phyloP scores from a whole-genome alignment of 225 moss, liverwort and hornwort species.

The Bryum argenteum region DNA sequence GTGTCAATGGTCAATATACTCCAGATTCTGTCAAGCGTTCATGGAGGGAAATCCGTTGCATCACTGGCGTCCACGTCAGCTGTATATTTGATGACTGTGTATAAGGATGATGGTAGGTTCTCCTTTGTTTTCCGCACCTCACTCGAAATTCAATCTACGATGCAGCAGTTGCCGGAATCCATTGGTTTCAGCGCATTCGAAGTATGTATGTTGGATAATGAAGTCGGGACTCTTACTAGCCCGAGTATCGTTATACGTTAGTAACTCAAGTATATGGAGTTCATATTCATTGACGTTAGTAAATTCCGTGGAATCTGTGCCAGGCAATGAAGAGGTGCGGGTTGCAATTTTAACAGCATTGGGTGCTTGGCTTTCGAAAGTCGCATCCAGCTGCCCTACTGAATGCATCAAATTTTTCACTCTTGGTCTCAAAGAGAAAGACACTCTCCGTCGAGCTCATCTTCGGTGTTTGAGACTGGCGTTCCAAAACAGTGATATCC shows the following conservation, averaged over 20 bases:
- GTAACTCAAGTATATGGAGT: slow-evolving; percentile 11
- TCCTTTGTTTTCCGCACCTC: slow-evolving; percentile 12
- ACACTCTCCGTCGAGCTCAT: slow-evolving; percentile 88
- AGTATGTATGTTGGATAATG: background rate
- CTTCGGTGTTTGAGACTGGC: slow-evolving; percentile 81
- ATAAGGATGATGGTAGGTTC: slow-evolving; percentile 90
- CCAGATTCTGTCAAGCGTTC: slow-evolving; percentile 63
- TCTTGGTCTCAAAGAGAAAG: slow-evolving; percentile 91
- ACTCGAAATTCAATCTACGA: background rate
- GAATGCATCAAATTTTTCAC: slow-evolving; percentile 66
- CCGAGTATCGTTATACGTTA: background rate
- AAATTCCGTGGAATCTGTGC: slow-evolving; percentile 8
- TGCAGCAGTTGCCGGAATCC: slow-evolving; percentile 7
- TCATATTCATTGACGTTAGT: background rate
- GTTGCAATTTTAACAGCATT: slow-evolving; percentile 72
- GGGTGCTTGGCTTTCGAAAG: slow-evolving; percentile 81
- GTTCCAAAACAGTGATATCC: slow-evolving; percentile 63
- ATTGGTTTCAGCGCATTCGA: background rate
- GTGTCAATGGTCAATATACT: slow-evolving; percentile 80
- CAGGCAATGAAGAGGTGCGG: slow-evolving; percentile 98
- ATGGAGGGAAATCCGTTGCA: slow-evolving; percentile 70
- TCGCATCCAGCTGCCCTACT: slow-evolving; percentile 57
- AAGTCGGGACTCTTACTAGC: background rate
- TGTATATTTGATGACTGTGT: slow-evolving; percentile 71
- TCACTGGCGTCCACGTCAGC: slow-evolving; percentile 69